Conservation (phyloP, 1,284 basidiomycete species). For the Trichosporon sp. region DNA sequence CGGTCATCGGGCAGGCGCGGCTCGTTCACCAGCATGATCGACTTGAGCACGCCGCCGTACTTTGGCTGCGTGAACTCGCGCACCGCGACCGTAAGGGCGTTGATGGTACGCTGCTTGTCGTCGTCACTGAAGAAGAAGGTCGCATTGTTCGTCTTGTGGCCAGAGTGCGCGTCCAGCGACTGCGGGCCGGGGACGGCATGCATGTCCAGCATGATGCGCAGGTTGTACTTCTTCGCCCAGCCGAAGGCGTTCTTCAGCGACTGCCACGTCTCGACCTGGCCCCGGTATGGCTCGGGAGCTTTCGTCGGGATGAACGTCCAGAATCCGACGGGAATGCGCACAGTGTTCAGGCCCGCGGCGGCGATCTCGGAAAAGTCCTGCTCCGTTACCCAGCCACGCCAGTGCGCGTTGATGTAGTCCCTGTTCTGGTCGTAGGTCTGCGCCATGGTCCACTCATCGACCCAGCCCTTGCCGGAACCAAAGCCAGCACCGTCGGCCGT, state of each 20-base stretch:
- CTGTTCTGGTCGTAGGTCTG: conserved; percentile 21
- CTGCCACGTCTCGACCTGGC: conserved; percentile 67
- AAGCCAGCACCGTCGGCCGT: conserved; percentile 44
- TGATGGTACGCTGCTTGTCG: conserved; percentile 74
- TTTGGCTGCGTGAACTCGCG: conserved; percentile 83
- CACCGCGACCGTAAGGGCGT: background rate
- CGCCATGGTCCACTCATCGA: conserved; percentile 70
- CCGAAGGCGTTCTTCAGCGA: conserved; percentile 64
- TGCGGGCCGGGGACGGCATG: conserved; percentile 71
- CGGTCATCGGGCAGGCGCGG: conserved; percentile 17
- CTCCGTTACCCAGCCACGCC: conserved; percentile 73
- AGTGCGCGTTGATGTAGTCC: conserved; percentile 63
- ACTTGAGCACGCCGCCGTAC: conserved; percentile 71
- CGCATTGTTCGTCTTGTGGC: conserved; percentile 60
- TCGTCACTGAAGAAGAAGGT: conserved; percentile 80
- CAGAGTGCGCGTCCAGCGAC: conserved; percentile 52
- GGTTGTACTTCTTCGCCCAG: conserved; percentile 84
- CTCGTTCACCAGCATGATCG: conserved; percentile 54
- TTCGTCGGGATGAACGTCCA: conserved; percentile 73
- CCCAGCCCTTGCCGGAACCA: conserved; percentile 11
- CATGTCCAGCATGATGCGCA: conserved; percentile 76
- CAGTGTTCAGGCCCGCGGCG: conserved; percentile 79
- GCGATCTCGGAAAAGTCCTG: conserved; percentile 83
- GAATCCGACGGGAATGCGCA: conserved; percentile 74
- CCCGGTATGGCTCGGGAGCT: conserved; percentile 72